Evolutionary conservation across 2,329 filamentous ascomycete genomes (phyloP).

Genomic region (Ilyonectria robusta): DNA sequence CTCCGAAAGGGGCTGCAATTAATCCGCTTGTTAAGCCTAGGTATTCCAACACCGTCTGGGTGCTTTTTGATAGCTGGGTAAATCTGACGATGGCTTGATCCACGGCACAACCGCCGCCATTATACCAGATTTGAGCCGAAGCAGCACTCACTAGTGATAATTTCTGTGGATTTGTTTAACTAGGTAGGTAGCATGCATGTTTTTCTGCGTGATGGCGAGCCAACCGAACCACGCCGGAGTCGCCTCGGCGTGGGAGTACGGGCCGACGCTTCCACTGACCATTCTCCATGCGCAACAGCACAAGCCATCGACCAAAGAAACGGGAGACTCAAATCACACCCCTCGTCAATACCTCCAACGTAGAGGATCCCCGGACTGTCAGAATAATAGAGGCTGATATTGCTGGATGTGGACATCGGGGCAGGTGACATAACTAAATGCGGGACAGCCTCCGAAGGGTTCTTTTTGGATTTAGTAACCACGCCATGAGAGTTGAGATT

Average conservation of each 20-base stretch:
- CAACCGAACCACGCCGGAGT: neutral
- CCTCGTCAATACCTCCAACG: neutral
- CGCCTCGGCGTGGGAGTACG: neutral
- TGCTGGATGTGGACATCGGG: neutral
- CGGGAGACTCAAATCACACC: neutral
- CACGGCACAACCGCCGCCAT: neutral
- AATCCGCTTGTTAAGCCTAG: constrained; percentile 4
- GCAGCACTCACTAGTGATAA: neutral
- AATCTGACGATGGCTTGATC: neutral
- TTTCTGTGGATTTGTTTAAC: neutral
- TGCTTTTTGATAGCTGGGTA: neutral
- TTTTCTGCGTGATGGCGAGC: neutral
- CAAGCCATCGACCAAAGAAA: neutral
- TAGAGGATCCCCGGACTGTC: neutral
- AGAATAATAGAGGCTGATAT: constrained; percentile 2
- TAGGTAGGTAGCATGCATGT: neutral
- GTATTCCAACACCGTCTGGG: neutral
- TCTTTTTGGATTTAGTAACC: too few species aligned
- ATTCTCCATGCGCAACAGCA: neutral
- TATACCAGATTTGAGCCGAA: neutral
- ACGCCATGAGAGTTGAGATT: neutral
- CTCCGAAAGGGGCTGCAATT: constrained; percentile 1
- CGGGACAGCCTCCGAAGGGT: neutral
- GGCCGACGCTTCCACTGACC: constrained; percentile 7
- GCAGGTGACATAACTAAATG: neutral